Base-by-base conservation (phyloP, 805 yeast species). In the Candida golubevii region DNA sequence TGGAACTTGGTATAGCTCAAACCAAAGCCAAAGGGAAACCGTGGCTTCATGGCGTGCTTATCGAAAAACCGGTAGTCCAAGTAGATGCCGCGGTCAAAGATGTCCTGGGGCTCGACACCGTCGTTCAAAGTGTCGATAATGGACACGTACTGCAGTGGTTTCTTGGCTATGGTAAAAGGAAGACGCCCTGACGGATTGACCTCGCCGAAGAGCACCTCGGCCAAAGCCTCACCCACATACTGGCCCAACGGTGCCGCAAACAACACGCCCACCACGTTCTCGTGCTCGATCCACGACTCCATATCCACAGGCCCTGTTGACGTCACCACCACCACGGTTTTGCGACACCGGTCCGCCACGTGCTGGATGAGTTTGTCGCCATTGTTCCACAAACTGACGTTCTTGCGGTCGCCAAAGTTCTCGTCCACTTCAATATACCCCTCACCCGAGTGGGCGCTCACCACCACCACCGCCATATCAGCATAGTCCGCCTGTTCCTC, bases 1-100 rank as follows among this genome's bases (percentile, higher is more conserved):
- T 54, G 59, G 47, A 73, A 73, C 28, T 65, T 66, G 4, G 83
- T 67, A 56, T 78, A 80, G 1, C 83, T 76, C 37, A 80, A 61
- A 8, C 86, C 86, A 62, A 57, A 78, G 4, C 85, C 86, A 59
- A 82, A 82, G 48, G 78, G 83, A 56, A 60, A 82, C 38, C 83
- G 61, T 15, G 85, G 83, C 49, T 69, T 68, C 35, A 79, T 74
- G 44, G 75, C 71, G 48, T 75, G 69, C 56, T 76, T 76, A 52
- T 79, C 83, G 59, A 80, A 80, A 54, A 72, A 75, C 39, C 79
- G 63, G 63, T 82, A 81, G 57, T 79, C 86, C 42, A 77, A 55
- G 49, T 68, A 75, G 23, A 76, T 61, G 40, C 75, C 80, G 18
- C 75, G 66, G 46, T 74, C 74, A 46, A 73, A 70, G 39, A 62